phyloP scores from a whole-genome alignment of 2,329 filamentous ascomycete genomes.

The Fusarium sp. region DNA sequence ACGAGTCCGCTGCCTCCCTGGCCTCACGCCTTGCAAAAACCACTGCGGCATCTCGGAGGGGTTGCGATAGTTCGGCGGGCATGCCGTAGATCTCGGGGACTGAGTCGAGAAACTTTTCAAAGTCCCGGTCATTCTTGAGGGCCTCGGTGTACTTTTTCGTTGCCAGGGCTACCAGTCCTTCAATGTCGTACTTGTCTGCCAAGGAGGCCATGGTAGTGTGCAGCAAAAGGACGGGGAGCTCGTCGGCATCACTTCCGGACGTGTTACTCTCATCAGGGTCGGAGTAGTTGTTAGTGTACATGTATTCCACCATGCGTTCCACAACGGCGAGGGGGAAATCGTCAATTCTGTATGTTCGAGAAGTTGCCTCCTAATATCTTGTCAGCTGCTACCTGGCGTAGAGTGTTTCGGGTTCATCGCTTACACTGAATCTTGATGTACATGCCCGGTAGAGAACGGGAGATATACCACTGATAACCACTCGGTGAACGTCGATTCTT shows the following conservation, averaged over 20 bases:
- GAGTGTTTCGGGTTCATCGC: too few species aligned
- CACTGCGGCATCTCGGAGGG: constrained; percentile 4
- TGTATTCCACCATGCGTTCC: constrained; percentile 25
- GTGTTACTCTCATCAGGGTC: not conserved
- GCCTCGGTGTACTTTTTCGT: constrained; percentile 9
- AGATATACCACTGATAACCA: constrained; percentile 5
- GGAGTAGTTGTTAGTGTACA: constrained; percentile 21
- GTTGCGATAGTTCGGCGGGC: not conserved
- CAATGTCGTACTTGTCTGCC: constrained; percentile 28
- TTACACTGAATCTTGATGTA: constrained; percentile 15
- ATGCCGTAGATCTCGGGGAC: constrained; percentile 13
- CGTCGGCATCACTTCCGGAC: not conserved
- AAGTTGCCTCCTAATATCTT: not conserved
- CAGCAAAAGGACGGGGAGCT: not conserved
- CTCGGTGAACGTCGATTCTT: not conserved
- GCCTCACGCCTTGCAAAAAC: not conserved
- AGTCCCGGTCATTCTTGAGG: not conserved
- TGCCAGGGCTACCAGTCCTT: constrained; percentile 4
- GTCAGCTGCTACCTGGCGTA: not conserved
- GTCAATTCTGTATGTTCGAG: constrained; percentile 14
- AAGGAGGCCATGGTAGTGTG: constrained; percentile 20
- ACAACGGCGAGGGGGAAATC: constrained; percentile 4
- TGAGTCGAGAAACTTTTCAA: constrained; percentile 7
- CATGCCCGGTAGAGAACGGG: not conserved
- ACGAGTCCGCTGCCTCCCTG: not conserved